Base-by-base conservation (phyloP, 495 filamentous ascomycete species). In the Podospora didyma region DNA sequence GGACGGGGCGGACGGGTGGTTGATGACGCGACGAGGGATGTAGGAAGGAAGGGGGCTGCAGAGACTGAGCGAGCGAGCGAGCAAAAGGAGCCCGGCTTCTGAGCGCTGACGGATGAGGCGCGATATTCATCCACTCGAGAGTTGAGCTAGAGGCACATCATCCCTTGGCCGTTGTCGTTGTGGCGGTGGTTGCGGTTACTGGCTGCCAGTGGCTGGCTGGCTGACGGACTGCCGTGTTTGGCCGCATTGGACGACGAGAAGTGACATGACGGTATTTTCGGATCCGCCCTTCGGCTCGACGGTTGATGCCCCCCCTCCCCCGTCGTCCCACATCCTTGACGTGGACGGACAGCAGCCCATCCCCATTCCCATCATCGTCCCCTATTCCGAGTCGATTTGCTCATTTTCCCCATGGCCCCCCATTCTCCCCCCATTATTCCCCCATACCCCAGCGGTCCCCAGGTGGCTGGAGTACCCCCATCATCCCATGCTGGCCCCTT, bases 11-110 rank as follows among this genome's bases (percentile, higher is more conserved):
- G 39, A 24, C 35, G 49, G 56, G 26, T 28, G 44, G 50, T 58
- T 50, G 42, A 63, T 63, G 63, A 66, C 63, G 63, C 61, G 58
- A 63, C 50, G 42, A 46, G 46, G 45, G 4, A 21, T 7, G 16
- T 46, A 7, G 9, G 42, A 47, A 19, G 3, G 11, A 14, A 17
- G 39, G 4, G 12, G 12, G 39, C 12, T 14, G 39, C 14, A 42
- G 6, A 5, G 6, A 14, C 39, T 17, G 9, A 1, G 5, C 35
- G 35, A 16, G 24, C 22, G 42, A 54, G 42, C 16, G 39, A 3
- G 53, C 23, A 11, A 53, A 48, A 35, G 54, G 53, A 53, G 26
- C 26, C 19, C 46, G 56, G 57, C 50, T 53, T 37, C 26, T 19
- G 48, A 20, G 34, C 17, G 23, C 24, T 31, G 2, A 49, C 28